phyloP scores from a whole-genome alignment of 2,329 filamentous ascomycete species.

The Capronia americana region DNA sequence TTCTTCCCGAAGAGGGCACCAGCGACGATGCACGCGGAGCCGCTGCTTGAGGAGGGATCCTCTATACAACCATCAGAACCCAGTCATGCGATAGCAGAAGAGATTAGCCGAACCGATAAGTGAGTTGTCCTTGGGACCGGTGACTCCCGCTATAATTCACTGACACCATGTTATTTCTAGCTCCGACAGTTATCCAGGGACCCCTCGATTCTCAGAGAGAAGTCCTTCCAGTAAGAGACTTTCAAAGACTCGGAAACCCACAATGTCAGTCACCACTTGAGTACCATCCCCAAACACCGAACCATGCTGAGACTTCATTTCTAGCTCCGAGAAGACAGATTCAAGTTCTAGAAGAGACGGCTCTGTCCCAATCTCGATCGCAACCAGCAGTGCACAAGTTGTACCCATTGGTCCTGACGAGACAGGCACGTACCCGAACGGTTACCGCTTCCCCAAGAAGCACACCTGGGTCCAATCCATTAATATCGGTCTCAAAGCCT shows the following conservation, averaged over 20 bases:
- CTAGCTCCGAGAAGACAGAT: constrained; percentile 17
- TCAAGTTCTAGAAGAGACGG: constrained; percentile 17
- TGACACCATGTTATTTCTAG: neutral
- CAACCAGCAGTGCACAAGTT: constrained; percentile 19
- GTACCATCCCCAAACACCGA: neutral
- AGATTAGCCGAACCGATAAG: constrained; percentile 21
- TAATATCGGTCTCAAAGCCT: constrained; percentile 43
- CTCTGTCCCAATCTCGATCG: constrained; percentile 22
- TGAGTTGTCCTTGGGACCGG: constrained; percentile 1
- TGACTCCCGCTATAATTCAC: neutral
- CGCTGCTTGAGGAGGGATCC: constrained; percentile 23
- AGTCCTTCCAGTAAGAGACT: constrained; percentile 10
- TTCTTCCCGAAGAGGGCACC: constrained; percentile 33
- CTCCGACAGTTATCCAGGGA: neutral
- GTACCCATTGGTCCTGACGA: constrained; percentile 41
- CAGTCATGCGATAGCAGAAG: constrained; percentile 9
- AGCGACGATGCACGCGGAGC: constrained; percentile 18
- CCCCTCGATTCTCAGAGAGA: neutral
- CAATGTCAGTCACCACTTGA: constrained; percentile 1
- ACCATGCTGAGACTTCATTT: constrained; percentile 3
- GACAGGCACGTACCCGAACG: constrained; percentile 46
- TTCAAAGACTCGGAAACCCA: constrained; percentile 4
- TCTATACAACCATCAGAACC: constrained; percentile 14
- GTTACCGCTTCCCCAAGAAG: constrained; percentile 46
- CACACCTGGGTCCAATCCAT: constrained; percentile 45